Base-by-base conservation (phyloP, 2,329 filamentous ascomycete species). In the Davidsoniella virescens region DNA sequence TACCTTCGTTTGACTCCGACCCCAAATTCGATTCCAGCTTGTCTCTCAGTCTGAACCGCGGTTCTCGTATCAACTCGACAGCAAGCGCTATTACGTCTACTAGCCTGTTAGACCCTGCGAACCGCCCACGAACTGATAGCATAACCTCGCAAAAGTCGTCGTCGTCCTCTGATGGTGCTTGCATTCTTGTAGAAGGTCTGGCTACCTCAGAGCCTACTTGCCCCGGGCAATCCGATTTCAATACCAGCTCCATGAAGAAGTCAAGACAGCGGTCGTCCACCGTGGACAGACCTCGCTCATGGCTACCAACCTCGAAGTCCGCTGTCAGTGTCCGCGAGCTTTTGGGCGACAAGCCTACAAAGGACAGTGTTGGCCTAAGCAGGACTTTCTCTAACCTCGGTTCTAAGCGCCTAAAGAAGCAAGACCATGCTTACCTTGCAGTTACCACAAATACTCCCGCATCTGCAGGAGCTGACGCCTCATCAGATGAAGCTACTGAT, bases 1-100 rank as follows among this genome's bases (percentile, higher is more conserved):
- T 78, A 33, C 69, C 72, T 37, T 69, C 70, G 0, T 71, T 78
- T 60, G 69, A 75, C 54, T 65, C 71, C 56, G 67, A 67, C 55
- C 63, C 68, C 55, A 63, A 70, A 40, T 64, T 76, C 58, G 67
- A 73, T 56, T 67, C 67, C 4, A 67, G 65, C 16, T 60, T 73
- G 25, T 67, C 64, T 42, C 20, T 7, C 12, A 23, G 25, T 43
- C 14, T 25, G 10, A 43, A 18, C 25, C 40, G 40, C 40, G 18
- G 18, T 43, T 25, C 40, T 10, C 18, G 20, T 18, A 42, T 42
- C 12, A 16, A 49, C 58, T 70, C 55, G 61, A 63, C 53, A 57
- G 55, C 43, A 29, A 41, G 33, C 26, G 16, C 39, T 44, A 16
- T 33, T 16, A 29, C 45, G 14, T 18, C 17, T 4, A 14, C 26